Conservation (phyloP, 2,329 filamentous ascomycete genomes). For the Ophiocordyceps sinensis region DNA sequence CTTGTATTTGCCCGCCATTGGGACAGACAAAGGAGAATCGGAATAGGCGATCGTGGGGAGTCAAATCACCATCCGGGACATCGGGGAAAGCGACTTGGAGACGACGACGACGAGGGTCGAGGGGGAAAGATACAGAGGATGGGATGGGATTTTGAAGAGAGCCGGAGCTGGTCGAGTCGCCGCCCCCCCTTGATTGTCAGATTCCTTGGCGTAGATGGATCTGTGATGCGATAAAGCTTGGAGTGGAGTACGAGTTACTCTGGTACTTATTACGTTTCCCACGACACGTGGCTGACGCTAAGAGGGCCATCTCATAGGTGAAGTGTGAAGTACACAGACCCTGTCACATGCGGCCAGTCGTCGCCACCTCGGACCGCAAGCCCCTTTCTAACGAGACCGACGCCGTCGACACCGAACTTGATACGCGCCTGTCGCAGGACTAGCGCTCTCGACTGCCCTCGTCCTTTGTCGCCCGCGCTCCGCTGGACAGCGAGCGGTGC, state of each 20-base stretch:
- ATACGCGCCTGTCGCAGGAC: constrained; percentile 30
- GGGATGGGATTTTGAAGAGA: background rate
- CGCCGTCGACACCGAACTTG: constrained; percentile 29
- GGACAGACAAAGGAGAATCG: constrained; percentile 6
- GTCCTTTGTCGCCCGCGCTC: constrained; percentile 16
- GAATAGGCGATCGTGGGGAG: constrained; percentile 6
- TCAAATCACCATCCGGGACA: constrained; percentile 16
- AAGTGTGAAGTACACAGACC: too few species aligned
- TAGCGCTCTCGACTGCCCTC: constrained; percentile 23
- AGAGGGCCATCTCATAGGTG: too few species aligned
- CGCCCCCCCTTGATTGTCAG: background rate
- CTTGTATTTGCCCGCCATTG: constrained; percentile 38
- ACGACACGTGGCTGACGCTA: too few species aligned
- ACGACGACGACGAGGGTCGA: background rate
- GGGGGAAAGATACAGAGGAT: background rate
- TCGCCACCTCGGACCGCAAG: constrained; percentile 28
- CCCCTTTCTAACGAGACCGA: constrained; percentile 34
- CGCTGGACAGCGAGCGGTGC: constrained; percentile 20
- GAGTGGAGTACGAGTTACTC: too few species aligned
- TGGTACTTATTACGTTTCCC: too few species aligned
- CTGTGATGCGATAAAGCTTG: too few species aligned
- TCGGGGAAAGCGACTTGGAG: constrained; percentile 8
- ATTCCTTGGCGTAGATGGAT: background rate
- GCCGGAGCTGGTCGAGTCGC: background rate
- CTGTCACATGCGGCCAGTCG: too few species aligned